Evolutionary conservation across 768 basidiomycete species (phyloP), one percentile per base, ranked within the genome.

Genomic region (Udeniomyces megalosporus): DNA sequence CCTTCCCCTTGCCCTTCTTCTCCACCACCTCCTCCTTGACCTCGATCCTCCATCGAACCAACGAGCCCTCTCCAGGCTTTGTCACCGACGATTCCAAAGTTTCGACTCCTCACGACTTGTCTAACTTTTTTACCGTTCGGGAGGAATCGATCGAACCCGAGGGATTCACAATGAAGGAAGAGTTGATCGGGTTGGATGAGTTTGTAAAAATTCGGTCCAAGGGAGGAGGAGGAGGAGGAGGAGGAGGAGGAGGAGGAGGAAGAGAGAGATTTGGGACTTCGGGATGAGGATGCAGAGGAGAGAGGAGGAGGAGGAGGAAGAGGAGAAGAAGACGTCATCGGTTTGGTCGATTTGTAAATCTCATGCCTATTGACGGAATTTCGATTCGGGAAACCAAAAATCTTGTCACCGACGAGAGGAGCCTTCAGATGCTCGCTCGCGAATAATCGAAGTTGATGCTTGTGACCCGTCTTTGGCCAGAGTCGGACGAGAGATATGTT

Each of bases 401-500:
- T 46, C 3, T 6, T 32, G 53, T 65, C 63, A 20, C 63, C 63
- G 8, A 65, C n/a, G 51, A 65, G 49, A 7, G 63, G 63, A 1
- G 63, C 58, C 0, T 20, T 7, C 24, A 65, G 63, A n/a, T 32
- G 24, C 5, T 28, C 11, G 8, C 56, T 51, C 14, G 29, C 26
- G 47, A 59, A 60, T 26, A 59, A 24, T 28, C 63, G 63, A 28
- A 65, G 63, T 42, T 65, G 63, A 24, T 65, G 63, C 32, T 65
- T 65, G 26, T 54, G 51, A 17, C 63, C 63, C 1, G 63, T 54
- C 34, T 31, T n/a, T 7, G 63, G 63, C 17, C 50, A 51, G n/a
- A 65, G 58, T 7, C 58, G 58, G 52, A 65, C 24, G 24, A 65
- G 57, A 15, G 63, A 65, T 31, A 65, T 54, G 45, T 58, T 52